Base-by-base conservation (phyloP, 73 alveolate species). In the Halteria grandinella region DNA sequence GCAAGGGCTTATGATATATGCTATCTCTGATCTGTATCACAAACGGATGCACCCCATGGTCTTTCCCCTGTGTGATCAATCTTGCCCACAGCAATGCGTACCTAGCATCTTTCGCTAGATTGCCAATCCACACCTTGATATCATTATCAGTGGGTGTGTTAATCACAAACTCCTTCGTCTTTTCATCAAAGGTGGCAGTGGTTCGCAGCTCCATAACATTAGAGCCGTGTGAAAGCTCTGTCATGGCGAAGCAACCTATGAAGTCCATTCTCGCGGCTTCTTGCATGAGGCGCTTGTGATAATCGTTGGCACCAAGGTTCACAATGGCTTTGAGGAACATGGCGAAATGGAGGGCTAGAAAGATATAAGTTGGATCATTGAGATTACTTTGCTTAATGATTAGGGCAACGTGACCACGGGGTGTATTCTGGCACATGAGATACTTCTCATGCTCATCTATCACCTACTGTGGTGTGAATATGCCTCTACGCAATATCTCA, bases 91-190 rank as follows among this genome's bases (percentile, higher is more conserved):
- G 86, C 0, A 87, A 90, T 40, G 96, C 87, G 75, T 47, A 41
- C 21, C 58, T 74, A 27, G 93, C 89, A 27, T 91, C 71, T 69
- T 89, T 79, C 3, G 88, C 96, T 17, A 93, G 53, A 33, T 93
- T 93, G 32, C 98, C 98, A 37, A 87, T 81, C 96, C 96, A 90
- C 74, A 80, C 89, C 58, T 93, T 93, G 76, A 71, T 86, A 1
- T 73, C 90, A 6, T 72, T 53, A 29, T 83, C 93, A 1, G 66
- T 47, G 1, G 98, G 98, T 20, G 97, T 79, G 63, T 93, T 93
- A 14, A 93, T 51, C 5, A 93, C 69, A 25, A 89, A 89, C 49
- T 85, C 92, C 45, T 70, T 34, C 5, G 89, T 58, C 33, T 53
- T 24, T 6, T 66, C 75, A 60, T 93, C 96, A 71, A 86, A 93